These are phyloP conservation scores for Lojkania enalia DNA, from an alignment of 2,329 filamentous ascomycete species.

Conservation along the genomic window DNA sequence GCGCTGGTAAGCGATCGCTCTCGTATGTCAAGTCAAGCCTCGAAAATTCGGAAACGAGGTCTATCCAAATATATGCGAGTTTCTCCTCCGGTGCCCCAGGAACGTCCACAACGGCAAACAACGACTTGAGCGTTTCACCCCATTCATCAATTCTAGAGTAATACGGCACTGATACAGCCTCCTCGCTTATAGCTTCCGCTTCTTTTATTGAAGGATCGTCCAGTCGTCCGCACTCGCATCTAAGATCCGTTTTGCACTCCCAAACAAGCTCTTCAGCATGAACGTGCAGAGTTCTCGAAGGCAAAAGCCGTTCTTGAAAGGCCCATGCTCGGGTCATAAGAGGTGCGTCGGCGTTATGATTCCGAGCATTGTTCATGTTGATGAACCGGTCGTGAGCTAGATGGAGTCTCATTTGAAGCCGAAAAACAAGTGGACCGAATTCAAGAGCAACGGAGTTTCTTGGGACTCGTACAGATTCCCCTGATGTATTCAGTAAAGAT, in stretches of 20 bases:
- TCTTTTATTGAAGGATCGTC: not conserved
- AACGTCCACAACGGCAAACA: not conserved
- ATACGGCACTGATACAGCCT: not conserved
- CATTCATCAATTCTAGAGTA: no score
- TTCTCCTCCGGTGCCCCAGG: not conserved
- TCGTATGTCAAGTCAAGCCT: not conserved
- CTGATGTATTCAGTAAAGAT: not conserved
- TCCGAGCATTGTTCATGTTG: not conserved
- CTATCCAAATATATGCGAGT: not conserved
- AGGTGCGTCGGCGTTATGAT: not conserved
- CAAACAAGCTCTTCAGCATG: constrained; percentile 7
- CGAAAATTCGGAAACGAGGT: not conserved
- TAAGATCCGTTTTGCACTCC: constrained; percentile 1
- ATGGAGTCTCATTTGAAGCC: not conserved
- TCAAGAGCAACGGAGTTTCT: not conserved
- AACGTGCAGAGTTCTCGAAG: constrained; percentile 2
- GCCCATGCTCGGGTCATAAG: constrained; percentile 4
- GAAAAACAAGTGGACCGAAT: no score
- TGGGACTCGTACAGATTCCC: not conserved
- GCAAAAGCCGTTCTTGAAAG: constrained; percentile 2
- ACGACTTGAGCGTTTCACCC: not conserved
- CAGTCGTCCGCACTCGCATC: constrained; percentile 1
- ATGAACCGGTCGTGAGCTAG: constrained; percentile 3
- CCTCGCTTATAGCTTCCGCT: not conserved
- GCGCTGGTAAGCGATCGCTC: not conserved